phyloP scores from a whole-genome alignment of 139 green algal genomes.

The Pedinophyceae sp. region DNA sequence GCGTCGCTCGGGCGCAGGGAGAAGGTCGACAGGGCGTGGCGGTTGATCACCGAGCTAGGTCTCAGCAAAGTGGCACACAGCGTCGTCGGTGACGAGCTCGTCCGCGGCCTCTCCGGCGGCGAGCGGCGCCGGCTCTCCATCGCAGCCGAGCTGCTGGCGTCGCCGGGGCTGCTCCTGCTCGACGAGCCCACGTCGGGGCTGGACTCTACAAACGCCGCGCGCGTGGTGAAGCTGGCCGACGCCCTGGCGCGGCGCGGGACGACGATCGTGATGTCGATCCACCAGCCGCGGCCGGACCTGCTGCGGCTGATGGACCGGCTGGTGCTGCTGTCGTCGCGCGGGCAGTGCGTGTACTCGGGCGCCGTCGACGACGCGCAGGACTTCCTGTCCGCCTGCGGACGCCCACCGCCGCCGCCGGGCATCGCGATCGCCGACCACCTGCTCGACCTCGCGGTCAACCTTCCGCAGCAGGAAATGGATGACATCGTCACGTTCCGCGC shows the following conservation, averaged over 20 bases:
- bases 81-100: conserved; percentile 10
- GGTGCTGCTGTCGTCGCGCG: conserved; percentile 29
- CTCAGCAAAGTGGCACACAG: conserved; percentile 10
- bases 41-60: conserved; percentile 8
- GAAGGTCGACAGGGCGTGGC: neutral
- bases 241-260: neutral
- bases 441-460: neutral
- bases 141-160: conserved; percentile 24
- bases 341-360: conserved; percentile 13
- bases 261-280: conserved; percentile 11
- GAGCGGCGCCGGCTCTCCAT: conserved; percentile 32
- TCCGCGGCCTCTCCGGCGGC: conserved; percentile 18
- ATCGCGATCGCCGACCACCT: neutral
- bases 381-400: neutral
- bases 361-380: neutral
- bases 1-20: neutral
- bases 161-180: conserved; percentile 27
- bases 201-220: conserved; percentile 20
- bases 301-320: conserved; percentile 35
- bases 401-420: neutral
- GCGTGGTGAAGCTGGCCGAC: neutral
- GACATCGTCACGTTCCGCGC: conserved; percentile 3
- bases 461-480: neutral
- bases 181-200: conserved; percentile 37
- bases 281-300: conserved; percentile 27